phyloP scores from a whole-genome alignment of 169 alveolate species.

The Ichthyophthirius multifiliis region DNA sequence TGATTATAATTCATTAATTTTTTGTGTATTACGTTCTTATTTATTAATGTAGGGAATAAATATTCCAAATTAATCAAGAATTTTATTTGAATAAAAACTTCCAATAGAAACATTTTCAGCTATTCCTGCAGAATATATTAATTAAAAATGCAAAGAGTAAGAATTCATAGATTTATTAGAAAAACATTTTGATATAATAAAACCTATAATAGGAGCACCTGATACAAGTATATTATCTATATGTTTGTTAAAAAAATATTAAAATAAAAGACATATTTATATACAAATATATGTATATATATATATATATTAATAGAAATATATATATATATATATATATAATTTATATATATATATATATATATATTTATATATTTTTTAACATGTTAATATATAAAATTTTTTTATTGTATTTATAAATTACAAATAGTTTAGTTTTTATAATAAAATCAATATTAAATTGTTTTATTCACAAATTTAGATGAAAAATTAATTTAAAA shows the following conservation, averaged over 20 bases:
- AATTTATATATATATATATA: no score
- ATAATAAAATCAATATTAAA: background rate
- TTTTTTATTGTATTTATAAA: background rate
- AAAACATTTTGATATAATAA: background rate
- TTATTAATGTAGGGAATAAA: background rate
- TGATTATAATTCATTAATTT: background rate
- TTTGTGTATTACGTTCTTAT: background rate
- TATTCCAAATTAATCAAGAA: background rate
- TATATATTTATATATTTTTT: no score
- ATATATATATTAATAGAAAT: no score
- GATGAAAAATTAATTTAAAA: background rate
- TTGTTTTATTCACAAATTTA: background rate
- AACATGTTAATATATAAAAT: background rate
- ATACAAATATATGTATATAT: no score
- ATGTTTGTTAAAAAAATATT: no score
- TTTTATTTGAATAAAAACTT: background rate
- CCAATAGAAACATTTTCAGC: background rate
- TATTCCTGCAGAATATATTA: background rate
- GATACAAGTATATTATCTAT: background rate
- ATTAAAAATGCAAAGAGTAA: background rate
- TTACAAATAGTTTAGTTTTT: background rate
- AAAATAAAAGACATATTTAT: background rate
- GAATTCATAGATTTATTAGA: background rate
- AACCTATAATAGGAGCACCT: background rate
- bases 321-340: no score